Evolutionary conservation across 2,329 filamentous ascomycete genomes (phyloP), one percentile per base, ranked within the genome.

Genomic region (Meredithiella fracta): DNA sequence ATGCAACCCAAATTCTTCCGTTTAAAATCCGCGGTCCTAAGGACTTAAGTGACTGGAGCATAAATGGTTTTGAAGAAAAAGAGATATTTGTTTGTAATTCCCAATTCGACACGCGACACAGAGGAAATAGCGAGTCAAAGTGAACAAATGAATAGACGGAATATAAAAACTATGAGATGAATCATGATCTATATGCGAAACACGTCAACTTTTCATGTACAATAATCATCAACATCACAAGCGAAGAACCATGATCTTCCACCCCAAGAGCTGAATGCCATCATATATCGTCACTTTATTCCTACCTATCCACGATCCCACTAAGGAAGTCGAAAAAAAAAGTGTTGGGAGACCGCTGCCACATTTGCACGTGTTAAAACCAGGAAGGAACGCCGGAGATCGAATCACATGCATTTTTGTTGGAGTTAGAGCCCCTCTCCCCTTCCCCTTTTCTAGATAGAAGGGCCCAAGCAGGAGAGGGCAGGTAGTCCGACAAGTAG

Each of bases 341-440:
- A 40, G 47, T 59, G 57, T 59, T 59, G 57, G 57, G 57, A 59
- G 55, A 59, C 40, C 15, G 22, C 49, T n/a, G 22, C 42, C 20
- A 25, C 38, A 49, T 56, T 59, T 59, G 50, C 57, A 59, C 57
- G 51, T 59, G 57, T 56, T 50, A 56, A 44, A 51, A 38, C 40
- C 42, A 38, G 38, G 53, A 58, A 58, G 56, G 53, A 47, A 47
- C 40, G 47, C 34, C 49, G 53, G 38, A 52, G 37, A 50, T 55
- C 38, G 38, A 54, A 59, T 59, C 57, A 59, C 57, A 59, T 59
- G 57, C 57, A 44, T 59, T 59, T 58, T 47, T 38, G 40, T 56
- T 53, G 55, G 55, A 25, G n/a, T 9, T 51, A 26, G 47, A n/a
- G n/a, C n/a, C n/a, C n/a, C n/a, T n/a, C n/a, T n/a, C n/a, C n/a